phyloP scores from a whole-genome alignment of 148 eudicot species.

The Dysphania ambrosioides region DNA sequence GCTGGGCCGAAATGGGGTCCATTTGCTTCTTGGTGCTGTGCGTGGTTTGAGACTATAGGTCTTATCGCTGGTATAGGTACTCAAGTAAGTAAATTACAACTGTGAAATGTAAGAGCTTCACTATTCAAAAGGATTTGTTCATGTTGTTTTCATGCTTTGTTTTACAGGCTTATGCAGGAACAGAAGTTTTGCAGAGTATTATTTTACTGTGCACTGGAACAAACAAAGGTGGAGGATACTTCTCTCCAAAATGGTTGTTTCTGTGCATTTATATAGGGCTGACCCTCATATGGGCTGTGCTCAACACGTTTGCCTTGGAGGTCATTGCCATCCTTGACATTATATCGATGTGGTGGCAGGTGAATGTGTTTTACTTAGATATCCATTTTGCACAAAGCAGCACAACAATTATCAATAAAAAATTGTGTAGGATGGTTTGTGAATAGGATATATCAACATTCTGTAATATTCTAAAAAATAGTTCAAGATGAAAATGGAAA shows the following conservation, averaged over 20 bases:
- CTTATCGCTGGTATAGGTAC: conserved; percentile 63
- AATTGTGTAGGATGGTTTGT: neutral
- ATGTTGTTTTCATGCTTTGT: conserved; percentile 7
- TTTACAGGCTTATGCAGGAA: conserved; percentile 59
- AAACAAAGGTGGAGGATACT: conserved; percentile 59
- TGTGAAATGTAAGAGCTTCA: neutral
- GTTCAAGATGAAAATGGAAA: neutral
- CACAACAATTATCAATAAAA: neutral
- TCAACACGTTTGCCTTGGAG: conserved; percentile 60
- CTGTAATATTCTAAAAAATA: too few species aligned
- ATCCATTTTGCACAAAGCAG: neutral
- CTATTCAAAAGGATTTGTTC: neutral
- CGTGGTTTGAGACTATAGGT: conserved; percentile 69
- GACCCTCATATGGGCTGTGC: conserved; percentile 59
- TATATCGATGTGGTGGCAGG: conserved; percentile 69
- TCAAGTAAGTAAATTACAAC: conserved; percentile 32
- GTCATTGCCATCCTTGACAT: conserved; percentile 56
- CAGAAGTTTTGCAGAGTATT: conserved; percentile 57
- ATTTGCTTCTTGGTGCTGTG: conserved; percentile 74
- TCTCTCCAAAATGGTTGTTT: conserved; percentile 61
- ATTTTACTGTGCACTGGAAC: conserved; percentile 58
- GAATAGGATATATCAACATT: neutral
- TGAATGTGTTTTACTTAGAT: too few species aligned
- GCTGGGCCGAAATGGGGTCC: conserved; percentile 74
- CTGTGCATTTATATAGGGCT: conserved; percentile 52